Conservation (phyloP, 1,284 basidiomycete genomes). For the Earliella scabrosa region DNA sequence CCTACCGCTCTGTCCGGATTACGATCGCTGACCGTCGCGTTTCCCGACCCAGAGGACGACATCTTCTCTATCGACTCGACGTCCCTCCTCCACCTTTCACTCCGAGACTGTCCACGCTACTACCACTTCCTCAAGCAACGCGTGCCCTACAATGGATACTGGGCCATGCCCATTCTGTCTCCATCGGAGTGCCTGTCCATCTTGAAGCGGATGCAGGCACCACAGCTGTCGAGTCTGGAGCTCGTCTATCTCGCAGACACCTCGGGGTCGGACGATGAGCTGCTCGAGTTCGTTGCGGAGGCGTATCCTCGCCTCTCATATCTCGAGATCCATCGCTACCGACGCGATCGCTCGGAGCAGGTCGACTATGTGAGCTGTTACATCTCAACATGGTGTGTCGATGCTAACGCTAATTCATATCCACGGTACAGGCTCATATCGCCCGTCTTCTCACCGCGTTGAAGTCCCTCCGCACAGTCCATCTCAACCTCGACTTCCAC, state of each 20-base stretch:
- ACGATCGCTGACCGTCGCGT: constrained; percentile 1
- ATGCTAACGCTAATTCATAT: too few relatives aligned
- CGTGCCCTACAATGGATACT: background rate
- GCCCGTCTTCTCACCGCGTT: background rate
- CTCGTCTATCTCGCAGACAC: background rate
- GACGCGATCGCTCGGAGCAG: background rate
- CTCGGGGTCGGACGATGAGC: background rate
- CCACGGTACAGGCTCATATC: background rate
- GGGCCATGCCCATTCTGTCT: background rate
- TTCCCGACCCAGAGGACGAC: constrained; percentile 2
- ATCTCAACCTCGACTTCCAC: constrained; percentile 5
- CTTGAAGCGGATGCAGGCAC: background rate
- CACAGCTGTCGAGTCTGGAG: background rate
- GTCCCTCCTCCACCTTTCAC: background rate
- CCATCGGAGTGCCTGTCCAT: background rate
- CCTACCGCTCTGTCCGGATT: background rate
- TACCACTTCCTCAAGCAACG: background rate
- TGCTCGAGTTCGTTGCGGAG: background rate
- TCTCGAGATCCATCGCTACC: background rate
- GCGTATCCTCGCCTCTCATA: background rate
- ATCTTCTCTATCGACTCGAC: background rate
- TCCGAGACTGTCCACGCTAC: constrained; percentile 1
- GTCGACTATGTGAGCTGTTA: background rate
- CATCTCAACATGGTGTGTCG: too few relatives aligned
- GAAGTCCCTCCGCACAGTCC: background rate